Evolutionary conservation across 257 asterid species (phyloP), one percentile per base, ranked within the genome.

Genomic region (Nicotiana obtusifolia): DNA sequence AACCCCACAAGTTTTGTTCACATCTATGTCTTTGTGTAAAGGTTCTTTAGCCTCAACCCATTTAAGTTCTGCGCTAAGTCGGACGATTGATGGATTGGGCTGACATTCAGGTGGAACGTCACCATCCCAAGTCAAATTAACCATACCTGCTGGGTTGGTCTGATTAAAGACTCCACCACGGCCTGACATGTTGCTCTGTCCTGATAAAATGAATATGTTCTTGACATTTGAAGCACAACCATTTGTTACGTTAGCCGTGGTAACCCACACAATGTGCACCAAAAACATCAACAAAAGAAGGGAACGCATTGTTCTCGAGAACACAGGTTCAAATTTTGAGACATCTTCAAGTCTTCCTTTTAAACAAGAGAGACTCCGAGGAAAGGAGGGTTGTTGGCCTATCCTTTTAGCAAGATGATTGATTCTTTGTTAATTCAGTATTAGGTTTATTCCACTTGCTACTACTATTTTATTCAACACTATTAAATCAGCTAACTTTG

Each of bases 21-120:
- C 75, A 64, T 88, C 91, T 19, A 85, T 86, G 5, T 87, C 91
- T 22, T 53, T 60, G 81, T 88, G 91, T 44, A 88, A 64, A 0
- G 90, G 91, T 61, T 87, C 90, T 8, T 53, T 8, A 5, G 90
- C 91, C 28, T 56, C 66, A 10, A 37, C 86, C 91, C 91, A 88
- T 1, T 4, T 14, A 52, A 79, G 81, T 1, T 4, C 61, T 14
- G 65, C 80, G 1, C 28, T 80, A 2, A 88, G 64, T 13, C 84
- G 84, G 20, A 76, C 56, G 56, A 85, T 52, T 35, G 64, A 85
- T 6, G 88, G 84, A 47, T 84, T 85, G 17, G 54, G 80, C 15
- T n/a, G 77, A 82, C 82, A 83, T 56, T 78, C 83, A 4, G 76
- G n/a, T 0, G 81, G 86, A n/a, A 67, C 53, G 1, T 44, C 28